These are phyloP conservation scores for Lichtheimia corymbifera DNA, from an alignment of 371 early-diverging fungal genomes.

Conservation along the genomic window DNA sequence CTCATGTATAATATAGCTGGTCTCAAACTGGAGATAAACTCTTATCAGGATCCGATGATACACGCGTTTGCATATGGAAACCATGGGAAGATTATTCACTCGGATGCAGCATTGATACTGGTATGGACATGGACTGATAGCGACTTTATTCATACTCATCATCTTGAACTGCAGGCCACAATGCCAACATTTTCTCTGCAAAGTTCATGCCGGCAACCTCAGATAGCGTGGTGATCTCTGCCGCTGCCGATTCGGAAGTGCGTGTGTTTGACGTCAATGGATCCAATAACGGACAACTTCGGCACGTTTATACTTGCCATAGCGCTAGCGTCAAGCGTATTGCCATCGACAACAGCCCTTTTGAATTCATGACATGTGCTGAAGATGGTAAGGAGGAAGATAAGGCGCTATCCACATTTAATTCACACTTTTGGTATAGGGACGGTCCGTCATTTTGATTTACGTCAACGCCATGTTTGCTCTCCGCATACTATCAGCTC, in stretches of 20 bases:
- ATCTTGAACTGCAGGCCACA: constrained; percentile 47
- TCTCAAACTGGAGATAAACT: constrained; percentile 57
- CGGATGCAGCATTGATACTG: constrained; percentile 22
- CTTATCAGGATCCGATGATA: constrained; percentile 71
- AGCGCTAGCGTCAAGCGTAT: constrained; percentile 58
- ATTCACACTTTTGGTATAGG: no score
- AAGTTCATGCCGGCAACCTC: constrained; percentile 69
- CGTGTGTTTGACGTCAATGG: constrained; percentile 62
- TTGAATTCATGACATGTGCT: constrained; percentile 62
- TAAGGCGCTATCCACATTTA: no score
- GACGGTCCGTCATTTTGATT: constrained; percentile 67
- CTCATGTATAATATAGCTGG: constrained; percentile 45
- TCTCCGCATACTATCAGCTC: constrained; percentile 27
- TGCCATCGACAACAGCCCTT: constrained; percentile 45
- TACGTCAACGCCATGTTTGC: constrained; percentile 49
- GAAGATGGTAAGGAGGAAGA: constrained; percentile 68
- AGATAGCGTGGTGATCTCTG: constrained; percentile 63
- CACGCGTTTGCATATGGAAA: constrained; percentile 57
- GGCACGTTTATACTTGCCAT: constrained; percentile 54
- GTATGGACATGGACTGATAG: constrained; percentile 6
- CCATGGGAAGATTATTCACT: constrained; percentile 31
- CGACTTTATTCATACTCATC: not conserved
- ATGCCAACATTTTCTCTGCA: constrained; percentile 77
- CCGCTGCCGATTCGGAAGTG: constrained; percentile 69
- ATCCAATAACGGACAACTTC: constrained; percentile 7